phyloP scores from a whole-genome alignment of 192 early-diverging fungal species.

The Coemansia sp. region DNA sequence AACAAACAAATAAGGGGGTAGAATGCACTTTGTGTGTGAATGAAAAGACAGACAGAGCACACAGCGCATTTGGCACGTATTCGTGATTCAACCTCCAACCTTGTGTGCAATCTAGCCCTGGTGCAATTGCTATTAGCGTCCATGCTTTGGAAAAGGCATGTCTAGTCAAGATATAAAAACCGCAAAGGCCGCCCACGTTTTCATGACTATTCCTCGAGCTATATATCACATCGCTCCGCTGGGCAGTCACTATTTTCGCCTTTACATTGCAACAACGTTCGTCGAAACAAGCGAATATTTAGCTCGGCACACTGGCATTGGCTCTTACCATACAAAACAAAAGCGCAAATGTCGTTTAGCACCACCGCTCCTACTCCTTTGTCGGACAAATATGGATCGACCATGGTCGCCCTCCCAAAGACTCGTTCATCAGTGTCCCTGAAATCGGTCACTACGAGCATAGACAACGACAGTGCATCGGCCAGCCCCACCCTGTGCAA shows the following conservation, averaged over 20 bases:
- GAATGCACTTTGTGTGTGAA: neutral
- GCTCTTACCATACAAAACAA: neutral
- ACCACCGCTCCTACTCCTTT: neutral
- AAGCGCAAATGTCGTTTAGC: neutral
- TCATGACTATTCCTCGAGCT: neutral
- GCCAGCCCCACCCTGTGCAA: constrained; percentile 38
- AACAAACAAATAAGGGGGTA: neutral
- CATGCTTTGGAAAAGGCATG: neutral
- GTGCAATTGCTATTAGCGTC: neutral
- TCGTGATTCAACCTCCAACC: neutral
- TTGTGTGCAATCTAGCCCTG: neutral
- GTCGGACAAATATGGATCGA: neutral
- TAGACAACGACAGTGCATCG: constrained; percentile 14
- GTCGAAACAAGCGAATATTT: neutral
- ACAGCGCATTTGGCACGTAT: neutral
- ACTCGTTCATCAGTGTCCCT: constrained; percentile 19
- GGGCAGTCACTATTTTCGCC: neutral
- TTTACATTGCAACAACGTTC: neutral
- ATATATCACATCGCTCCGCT: neutral
- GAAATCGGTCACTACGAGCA: constrained; percentile 9
- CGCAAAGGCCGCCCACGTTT: neutral
- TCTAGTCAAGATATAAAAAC: neutral
- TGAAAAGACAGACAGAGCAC: neutral
- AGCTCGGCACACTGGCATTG: neutral
- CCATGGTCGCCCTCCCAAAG: constrained; percentile 21